Base-by-base conservation (phyloP, 2,329 filamentous ascomycete species). In the Ramichloridium luteum region DNA sequence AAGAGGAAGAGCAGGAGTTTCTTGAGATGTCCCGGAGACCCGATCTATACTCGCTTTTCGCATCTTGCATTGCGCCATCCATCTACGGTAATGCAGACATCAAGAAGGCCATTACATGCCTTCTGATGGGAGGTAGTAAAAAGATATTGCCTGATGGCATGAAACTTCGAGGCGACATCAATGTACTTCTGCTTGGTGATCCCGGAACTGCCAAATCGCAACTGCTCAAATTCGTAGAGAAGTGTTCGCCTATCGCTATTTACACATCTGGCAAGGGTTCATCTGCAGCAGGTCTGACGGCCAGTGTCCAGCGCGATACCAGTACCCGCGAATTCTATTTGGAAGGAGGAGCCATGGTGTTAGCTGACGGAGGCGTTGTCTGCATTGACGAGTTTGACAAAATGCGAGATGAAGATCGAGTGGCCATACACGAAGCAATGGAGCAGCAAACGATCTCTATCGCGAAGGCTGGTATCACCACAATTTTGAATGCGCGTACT, bases 361-460 rank as follows among this genome's bases (percentile, higher is more conserved):
- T 98, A 12, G 90, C 90, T 3, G 90, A 98, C 45, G 86, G 86
- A 2, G 90, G 90, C 48, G 88, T 96, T 1, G 90, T 96, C 6
- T 96, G 90, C 58, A 98, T 98, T 47, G 90, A 98, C 53, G 90
- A 98, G 60, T 98, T 98, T 53, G 90, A 98, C 64, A 98, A 98
- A 67, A 98, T 98, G 90, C 73, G 90, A 40, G 90, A 98, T 54
- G 90, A 98, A 57, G 90, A 98, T 49, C 74, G 90, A 47, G 90
- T 96, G 5, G 90, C 90, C 2, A 98, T 98, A 45, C 90, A 98
- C 67, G 90, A 98, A 70, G 90, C 90, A 36, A 98, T 98, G 90
- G 90, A 98, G 56, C 90, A 98, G 62, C 90, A 98, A 59, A 98
- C 90, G 0, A 98, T 98, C 39, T 96, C 90, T 8, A 96, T 98